Base-by-base conservation (phyloP, 768 basidiomycete species). In the Rhodotorula paludigena region DNA sequence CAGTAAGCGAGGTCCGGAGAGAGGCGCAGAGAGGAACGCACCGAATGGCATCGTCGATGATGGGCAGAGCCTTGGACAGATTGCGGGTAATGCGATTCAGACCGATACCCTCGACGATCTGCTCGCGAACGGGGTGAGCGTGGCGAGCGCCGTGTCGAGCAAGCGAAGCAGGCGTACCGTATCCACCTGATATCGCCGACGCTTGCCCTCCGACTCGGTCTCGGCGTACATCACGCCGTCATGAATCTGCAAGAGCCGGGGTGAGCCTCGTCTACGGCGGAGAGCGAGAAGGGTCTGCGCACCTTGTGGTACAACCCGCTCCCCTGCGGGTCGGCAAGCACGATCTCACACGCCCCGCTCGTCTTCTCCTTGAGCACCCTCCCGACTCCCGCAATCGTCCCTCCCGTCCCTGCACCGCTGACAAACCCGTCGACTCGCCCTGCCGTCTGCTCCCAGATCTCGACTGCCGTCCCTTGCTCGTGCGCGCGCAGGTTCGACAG, bases 291-390 rank as follows among this genome's bases (percentile, higher is more conserved):
- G 49, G 15, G 4, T 12, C 12, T 16, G 52, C 6, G 57, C 52
- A 88, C 90, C 83, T 94, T 96, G 79, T 97, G 97, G 79, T 87
- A 96, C 57, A 99, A 80, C 3, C 96, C 96, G 74, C 90, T 92
- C 15, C 94, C 94, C 74, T 93, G 88, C 0, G 93, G 92, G 78
- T 99, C 96, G 18, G 89, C 83, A 57, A 99, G 82, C 10, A 86
- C 86, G 18, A 98, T 83, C 20, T 84, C 75, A 52, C 49, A 93
- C 73, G 63, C 83, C 80, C 32, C 60, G 2, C 85, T 81, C 54
- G 89, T 82, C 81, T 85, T 84, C 18, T 84, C 84, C 79, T 92
- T 94, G 60, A 99, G 80, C 75, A 83, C 94, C 57, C 80, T 83
- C 0, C 90, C 92, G 9, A 82, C 84, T 0, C 94, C 94, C 3